Evolutionary conservation across 768 basidiomycete species (phyloP), one percentile per base, ranked within the genome.

Genomic region (Lanmaoa rubissima): DNA sequence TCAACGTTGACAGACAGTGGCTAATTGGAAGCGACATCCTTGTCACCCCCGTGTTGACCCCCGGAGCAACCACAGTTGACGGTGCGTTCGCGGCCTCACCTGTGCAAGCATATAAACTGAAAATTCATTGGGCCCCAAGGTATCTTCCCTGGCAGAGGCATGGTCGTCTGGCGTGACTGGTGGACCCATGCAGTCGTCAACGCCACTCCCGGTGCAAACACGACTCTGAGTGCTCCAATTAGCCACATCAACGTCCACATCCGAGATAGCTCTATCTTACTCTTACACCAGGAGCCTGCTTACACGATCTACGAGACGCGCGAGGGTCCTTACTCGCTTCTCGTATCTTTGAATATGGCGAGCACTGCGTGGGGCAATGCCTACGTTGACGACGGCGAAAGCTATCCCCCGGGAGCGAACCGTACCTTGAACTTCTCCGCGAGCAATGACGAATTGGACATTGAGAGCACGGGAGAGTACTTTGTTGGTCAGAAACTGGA

Each of bases 181-280:
- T 88, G 84, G 69, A 87, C 84, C 1, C 85, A 88, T 61, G 78
- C 80, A 13, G 75, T 74, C 41, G 77, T 85, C 21, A 70, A 84
- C 21, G 70, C 76, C 17, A 67, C 70, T 1, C 38, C 70, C 2
- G 78, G 79, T 35, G 68, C 63, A 32, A 75, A 76, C 53, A 79
- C 78, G 0, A 82, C 82, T 5, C 75, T 90, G 46, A 65, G 73
- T n/a, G 86, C 87, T 3, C 88, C 88, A 4, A 81, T 92, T 3
- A 79, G 84, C 17, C 84, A 89, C 64, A 90, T 92, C 70, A 86
- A 86, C 57, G 84, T 90, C 26, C 88, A 90, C 65, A 69, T 92
- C 55, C 82, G 89, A n/a, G 83, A 85, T 54, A 83, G 84, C 26
- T 78, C 86, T 17, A 83, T 83, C 32, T 68, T 92, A 12, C 78